Conservation (phyloP, 768 basidiomycete genomes). For the Suillus brevipes region DNA sequence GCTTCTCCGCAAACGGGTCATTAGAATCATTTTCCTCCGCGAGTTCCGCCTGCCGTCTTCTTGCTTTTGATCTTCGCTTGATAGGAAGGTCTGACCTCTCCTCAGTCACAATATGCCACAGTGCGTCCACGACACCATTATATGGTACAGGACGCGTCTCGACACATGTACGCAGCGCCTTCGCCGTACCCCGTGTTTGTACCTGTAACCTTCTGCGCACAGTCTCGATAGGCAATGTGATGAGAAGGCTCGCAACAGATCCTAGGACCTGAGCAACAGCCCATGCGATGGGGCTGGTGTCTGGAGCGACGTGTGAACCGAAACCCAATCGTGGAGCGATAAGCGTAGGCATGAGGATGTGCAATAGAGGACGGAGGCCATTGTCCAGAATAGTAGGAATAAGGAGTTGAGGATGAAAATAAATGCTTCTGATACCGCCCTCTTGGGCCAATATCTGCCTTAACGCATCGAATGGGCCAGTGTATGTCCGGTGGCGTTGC, state of each 20-base stretch:
- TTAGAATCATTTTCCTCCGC: constrained; percentile 35
- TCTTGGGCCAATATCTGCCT: constrained; percentile 77
- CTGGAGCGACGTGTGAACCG: constrained; percentile 62
- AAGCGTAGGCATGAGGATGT: constrained; percentile 76
- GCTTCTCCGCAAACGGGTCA: constrained; percentile 25
- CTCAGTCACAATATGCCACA: constrained; percentile 93
- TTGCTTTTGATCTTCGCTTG: constrained; percentile 36
- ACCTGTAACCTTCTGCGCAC: constrained; percentile 86
- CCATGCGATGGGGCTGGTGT: constrained; percentile 82
- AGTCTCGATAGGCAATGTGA: constrained; percentile 93
- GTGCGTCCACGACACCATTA: constrained; percentile 86
- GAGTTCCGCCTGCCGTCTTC: constrained; percentile 29
- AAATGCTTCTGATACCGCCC: constrained; percentile 77
- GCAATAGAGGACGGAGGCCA: constrained; percentile 82
- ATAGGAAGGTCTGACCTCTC: constrained; percentile 86
- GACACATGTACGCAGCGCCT: constrained; percentile 76
- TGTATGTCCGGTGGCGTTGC: constrained; percentile 65
- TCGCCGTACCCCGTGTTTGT: constrained; percentile 74
- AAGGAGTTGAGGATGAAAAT: constrained; percentile 88
- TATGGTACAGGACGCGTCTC: constrained; percentile 87
- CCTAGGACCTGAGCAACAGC: constrained; percentile 74
- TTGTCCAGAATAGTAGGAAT: constrained; percentile 88
- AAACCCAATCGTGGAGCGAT: constrained; percentile 60
- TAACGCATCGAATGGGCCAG: constrained; percentile 78
- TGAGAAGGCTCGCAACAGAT: constrained; percentile 67